These are phyloP conservation scores for Tylopilus sp. DNA, from an alignment of 768 basidiomycete genomes.

Conservation along the genomic window DNA sequence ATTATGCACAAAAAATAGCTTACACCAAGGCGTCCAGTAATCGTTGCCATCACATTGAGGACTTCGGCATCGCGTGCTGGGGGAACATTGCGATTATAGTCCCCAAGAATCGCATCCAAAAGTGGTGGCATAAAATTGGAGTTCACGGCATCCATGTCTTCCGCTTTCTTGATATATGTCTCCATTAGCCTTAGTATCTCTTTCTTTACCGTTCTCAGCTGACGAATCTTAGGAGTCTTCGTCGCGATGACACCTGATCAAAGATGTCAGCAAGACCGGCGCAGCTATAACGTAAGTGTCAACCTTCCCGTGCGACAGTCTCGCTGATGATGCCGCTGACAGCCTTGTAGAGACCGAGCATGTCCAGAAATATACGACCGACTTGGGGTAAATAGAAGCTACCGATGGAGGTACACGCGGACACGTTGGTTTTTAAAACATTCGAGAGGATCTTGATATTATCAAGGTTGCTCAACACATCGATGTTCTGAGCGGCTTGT, in stretches of 20 bases:
- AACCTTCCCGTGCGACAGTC: slow-evolving; percentile 83
- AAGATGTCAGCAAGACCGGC: slow-evolving; percentile 1
- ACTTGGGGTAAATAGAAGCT: slow-evolving; percentile 98
- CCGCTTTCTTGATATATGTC: slow-evolving; percentile 95
- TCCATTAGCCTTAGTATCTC: slow-evolving; percentile 97
- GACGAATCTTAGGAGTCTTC: slow-evolving; percentile 94
- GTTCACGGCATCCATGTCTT: slow-evolving; percentile 93
- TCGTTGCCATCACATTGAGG: slow-evolving; percentile 94
- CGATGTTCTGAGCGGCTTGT: slow-evolving; percentile 89
- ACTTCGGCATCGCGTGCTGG: slow-evolving; percentile 95
- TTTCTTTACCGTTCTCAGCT: slow-evolving; percentile 95
- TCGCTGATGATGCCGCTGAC: slow-evolving; percentile 96
- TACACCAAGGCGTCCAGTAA: slow-evolving; percentile 85
- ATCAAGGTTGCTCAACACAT: slow-evolving; percentile 84
- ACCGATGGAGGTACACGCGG: slow-evolving; percentile 95
- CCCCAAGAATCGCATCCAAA: slow-evolving; percentile 95
- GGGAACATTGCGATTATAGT: slow-evolving; percentile 93
- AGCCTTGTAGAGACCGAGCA: slow-evolving; percentile 97
- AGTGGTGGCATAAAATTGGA: slow-evolving; percentile 90
- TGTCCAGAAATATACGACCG: slow-evolving; percentile 93
- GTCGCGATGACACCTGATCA: slow-evolving; percentile 80
- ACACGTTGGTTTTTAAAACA: slow-evolving; percentile 97
- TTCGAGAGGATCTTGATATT: slow-evolving; percentile 97
- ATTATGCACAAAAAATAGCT: slow-evolving; percentile 29
- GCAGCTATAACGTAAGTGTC: slow-evolving; percentile 12